These are phyloP conservation scores for Trametes polyzona DNA, from an alignment of 1,284 basidiomycete genomes.

Conservation along the genomic window DNA sequence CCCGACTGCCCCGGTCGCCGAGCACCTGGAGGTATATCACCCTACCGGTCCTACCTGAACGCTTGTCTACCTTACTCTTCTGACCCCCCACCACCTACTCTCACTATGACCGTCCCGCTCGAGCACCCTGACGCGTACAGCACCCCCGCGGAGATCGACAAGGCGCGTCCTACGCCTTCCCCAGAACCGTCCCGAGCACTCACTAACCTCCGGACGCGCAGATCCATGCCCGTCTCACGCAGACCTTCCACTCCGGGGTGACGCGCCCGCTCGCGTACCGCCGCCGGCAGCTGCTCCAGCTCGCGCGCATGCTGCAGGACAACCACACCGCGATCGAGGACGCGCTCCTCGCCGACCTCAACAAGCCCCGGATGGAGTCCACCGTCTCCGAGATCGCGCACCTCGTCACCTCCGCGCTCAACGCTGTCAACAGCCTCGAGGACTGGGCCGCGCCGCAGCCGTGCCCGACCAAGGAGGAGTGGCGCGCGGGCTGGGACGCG, in stretches of 20 bases:
- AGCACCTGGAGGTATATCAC: too few relatives aligned
- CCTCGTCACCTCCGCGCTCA: conserved; percentile 47
- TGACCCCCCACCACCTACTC: background rate
- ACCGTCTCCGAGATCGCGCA: conserved; percentile 43
- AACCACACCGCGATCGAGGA: conserved; percentile 53
- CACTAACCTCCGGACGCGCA: conserved; percentile 22
- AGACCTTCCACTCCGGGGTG: conserved; percentile 53
- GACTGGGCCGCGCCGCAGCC: conserved; percentile 56
- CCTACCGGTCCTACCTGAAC: background rate
- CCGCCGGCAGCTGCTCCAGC: conserved; percentile 64
- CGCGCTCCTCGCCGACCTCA: conserved; percentile 57
- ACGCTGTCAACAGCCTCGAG: conserved; percentile 52
- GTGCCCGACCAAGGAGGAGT: conserved; percentile 38
- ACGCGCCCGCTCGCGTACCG: conserved; percentile 59
- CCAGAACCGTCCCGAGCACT: background rate
- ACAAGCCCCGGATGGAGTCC: conserved; percentile 51
- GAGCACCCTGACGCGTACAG: background rate
- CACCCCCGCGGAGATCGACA: conserved; percentile 2
- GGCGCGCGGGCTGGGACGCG: conserved; percentile 45
- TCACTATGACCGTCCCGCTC: background rate
- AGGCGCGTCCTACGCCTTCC: background rate
- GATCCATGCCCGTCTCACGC: conserved; percentile 49
- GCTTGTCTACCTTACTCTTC: background rate
- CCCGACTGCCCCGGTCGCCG: too few relatives aligned
- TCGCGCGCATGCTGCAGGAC: conserved; percentile 65